Base-by-base conservation (phyloP, 2,329 filamentous ascomycete species). In the Fusarium sp. region DNA sequence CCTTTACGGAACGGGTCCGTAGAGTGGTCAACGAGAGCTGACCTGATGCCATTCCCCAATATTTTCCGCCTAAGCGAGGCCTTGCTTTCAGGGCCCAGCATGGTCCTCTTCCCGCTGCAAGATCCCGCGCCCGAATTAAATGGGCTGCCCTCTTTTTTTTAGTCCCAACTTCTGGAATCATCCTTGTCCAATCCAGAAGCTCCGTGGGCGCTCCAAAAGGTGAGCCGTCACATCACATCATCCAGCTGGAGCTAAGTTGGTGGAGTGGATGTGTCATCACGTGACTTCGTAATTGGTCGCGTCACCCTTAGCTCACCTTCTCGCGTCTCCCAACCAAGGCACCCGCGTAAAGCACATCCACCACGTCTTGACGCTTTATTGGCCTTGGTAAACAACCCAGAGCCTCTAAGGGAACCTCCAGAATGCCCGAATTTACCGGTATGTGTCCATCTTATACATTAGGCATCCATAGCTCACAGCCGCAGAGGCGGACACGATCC, bases 401-500 rank as follows among this genome's bases (percentile, higher is more conserved):
- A 51, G 24, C 44, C 44, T 29, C 38, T 46, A 20, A 22, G 33
- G 44, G n/a, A 42, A 55, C 42, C 33, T 59, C 16, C 44, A 62
- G 36, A n/a, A 81, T 81, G 80, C 70, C 79, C n/a, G 79, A 81
- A 31, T 73, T 80, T 59, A 76, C 77, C 38, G 80, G 80, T 80
- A 70, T 66, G 73, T 27, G 40, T 20, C 8, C 17, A 20, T 9
- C 9, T 31, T 31, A 31, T 31, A 31, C 29, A 31, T 31, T 31
- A 31, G 29, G 29, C 10, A 31, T 27, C 27, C 17, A 33, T 29
- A 20, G 9, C 64, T 77, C 55, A 80, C 62, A n/a, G 38, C 61
- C 64, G 63, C 61, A 88, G 87, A 85, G 64, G 84, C 93, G 76
- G 94, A 99, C 84, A 97, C 94, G 0, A 98, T 99, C 79, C 94